phyloP scores from a whole-genome alignment of 73 alveolate species.

The Blepharisma japonicum region DNA sequence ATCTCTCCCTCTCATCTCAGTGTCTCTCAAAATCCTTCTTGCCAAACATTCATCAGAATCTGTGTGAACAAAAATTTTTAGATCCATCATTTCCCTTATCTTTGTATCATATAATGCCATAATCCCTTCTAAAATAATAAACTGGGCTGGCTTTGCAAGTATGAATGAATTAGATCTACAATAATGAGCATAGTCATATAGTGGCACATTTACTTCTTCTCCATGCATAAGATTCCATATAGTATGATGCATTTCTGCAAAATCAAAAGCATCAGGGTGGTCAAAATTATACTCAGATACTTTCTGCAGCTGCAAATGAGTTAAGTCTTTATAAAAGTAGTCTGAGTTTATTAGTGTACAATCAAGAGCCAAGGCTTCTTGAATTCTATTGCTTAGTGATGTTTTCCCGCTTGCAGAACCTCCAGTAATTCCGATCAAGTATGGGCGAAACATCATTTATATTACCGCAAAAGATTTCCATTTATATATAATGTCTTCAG shows the following conservation, averaged over 20 bases:
- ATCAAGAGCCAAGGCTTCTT: conserved; percentile 2
- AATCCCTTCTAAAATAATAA: conserved; percentile 96
- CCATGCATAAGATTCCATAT: conserved; percentile 42
- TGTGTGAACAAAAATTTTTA: conserved; percentile 25
- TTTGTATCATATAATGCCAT: conserved; percentile 88
- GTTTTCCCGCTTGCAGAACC: conserved; percentile 31
- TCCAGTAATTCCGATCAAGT: conserved; percentile 27
- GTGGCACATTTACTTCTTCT: conserved; percentile 75
- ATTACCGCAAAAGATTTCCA: too few species aligned
- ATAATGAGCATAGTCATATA: conserved; percentile 77
- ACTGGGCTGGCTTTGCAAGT: conserved; percentile 64
- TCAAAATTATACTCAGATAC: conserved; percentile 78
- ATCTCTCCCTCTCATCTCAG: conserved; percentile 92
- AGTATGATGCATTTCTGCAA: conserved; percentile 49
- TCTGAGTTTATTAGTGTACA: conserved; percentile 20
- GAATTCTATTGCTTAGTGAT: background rate
- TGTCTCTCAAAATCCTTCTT: conserved; percentile 92
- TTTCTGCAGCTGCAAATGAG: background rate
- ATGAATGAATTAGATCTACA: conserved; percentile 38
- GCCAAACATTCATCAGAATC: conserved; percentile 91
- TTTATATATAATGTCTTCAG: too few species aligned
- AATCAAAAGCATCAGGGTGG: conserved; percentile 89
- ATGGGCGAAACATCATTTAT: background rate
- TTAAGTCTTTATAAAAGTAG: conserved; percentile 11
- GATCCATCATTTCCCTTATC: conserved; percentile 41